phyloP scores from a whole-genome alignment of 179 eudicot genomes.

The Silene coronaria region DNA sequence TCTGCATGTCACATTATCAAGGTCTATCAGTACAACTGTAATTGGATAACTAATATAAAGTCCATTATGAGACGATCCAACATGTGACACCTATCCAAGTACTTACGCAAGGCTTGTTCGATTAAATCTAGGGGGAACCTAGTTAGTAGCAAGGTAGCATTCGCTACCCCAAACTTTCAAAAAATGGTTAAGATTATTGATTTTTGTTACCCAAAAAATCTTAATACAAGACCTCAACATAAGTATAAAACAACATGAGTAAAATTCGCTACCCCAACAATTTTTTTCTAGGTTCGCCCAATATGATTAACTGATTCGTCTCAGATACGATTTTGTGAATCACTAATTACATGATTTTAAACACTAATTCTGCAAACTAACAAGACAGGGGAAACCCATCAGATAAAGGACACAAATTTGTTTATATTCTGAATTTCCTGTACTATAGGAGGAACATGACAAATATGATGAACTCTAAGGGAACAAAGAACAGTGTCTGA shows the following conservation, averaged over 20 bases:
- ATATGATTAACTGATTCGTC: neutral
- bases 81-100: neutral
- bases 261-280: too few relatives aligned
- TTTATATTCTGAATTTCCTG: neutral
- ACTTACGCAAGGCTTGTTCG: neutral
- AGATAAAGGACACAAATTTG: neutral
- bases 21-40: neutral
- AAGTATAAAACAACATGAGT: too few relatives aligned
- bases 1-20: neutral
- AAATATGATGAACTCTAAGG: neutral
- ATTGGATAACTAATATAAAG: neutral
- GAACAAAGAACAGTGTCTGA: too few relatives aligned
- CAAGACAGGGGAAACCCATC: neutral
- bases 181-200: too few relatives aligned
- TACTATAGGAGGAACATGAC: neutral
- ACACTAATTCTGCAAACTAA: neutral
- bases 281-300: too few relatives aligned
- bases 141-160: too few relatives aligned
- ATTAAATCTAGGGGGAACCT: too few relatives aligned
- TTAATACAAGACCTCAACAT: too few relatives aligned
- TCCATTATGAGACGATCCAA: neutral
- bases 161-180: too few relatives aligned
- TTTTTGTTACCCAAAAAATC: too few relatives aligned
- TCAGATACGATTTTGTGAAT: neutral
- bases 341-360: neutral